Percentiles rank a stretch among this genome's conserved stretches.
phyloP scores from a whole-genome alignment of 345 rosid genomes.

The Dipteronia sinensis region DNA sequence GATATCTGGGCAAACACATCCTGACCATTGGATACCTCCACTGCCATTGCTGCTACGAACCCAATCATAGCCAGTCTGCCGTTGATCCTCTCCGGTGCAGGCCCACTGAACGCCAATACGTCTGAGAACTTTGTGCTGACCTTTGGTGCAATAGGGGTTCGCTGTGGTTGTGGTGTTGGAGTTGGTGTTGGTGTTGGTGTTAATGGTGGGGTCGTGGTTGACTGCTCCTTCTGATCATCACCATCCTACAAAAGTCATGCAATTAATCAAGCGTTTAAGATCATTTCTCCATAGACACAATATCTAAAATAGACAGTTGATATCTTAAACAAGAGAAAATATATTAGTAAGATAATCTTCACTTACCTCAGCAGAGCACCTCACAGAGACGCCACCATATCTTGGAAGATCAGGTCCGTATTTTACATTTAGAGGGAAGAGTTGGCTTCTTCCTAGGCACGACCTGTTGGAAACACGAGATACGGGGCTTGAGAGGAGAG shows the following conservation, averaged over 20 bases:
- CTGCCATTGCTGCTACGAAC: conserved; percentile 67
- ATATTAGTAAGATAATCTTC: not conserved
- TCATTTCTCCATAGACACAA: not conserved
- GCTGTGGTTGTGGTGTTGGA: not conserved
- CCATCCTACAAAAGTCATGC: not conserved
- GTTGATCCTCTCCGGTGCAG: conserved; percentile 90
- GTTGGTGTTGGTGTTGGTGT: not conserved
- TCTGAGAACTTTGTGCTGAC: conserved; percentile 62
- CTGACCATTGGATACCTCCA: conserved; percentile 68
- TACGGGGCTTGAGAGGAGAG: no score
- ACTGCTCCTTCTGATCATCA: not conserved
- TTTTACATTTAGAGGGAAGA: no score
- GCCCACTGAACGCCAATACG: conserved; percentile 76
- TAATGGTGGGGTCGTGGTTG: not conserved
- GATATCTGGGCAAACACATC: conserved; percentile 64
- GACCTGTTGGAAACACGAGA: no score
- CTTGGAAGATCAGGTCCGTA: no score
- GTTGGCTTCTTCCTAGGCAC: no score
- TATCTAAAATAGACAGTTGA: not conserved
- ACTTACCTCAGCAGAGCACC: conserved; percentile 52
- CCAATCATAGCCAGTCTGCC: conserved; percentile 93
- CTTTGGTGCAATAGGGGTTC: conserved; percentile 27
- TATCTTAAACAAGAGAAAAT: no score
- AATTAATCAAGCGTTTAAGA: not conserved
- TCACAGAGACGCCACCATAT: conserved; percentile 29